Base-by-base conservation (phyloP, 306 rosid genomes). In the Ziziphus jujuba region DNA sequence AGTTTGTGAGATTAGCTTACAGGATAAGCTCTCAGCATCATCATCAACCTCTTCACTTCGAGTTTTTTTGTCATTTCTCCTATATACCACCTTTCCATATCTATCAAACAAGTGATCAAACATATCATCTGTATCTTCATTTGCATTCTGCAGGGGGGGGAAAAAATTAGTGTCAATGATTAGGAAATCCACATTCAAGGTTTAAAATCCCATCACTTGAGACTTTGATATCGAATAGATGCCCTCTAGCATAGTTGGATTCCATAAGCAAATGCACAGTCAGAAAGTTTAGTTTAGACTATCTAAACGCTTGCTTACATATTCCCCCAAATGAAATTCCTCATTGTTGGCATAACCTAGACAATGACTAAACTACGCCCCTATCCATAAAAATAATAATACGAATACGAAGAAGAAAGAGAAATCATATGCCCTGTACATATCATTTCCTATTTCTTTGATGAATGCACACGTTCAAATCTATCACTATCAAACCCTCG, bases 1-100 rank as follows among this genome's bases (percentile, higher is more conserved):
- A n/a, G 15, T 9, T 35, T 4, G 14, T 21, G 59, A 67, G 63
- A 72, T 64, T 25, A 70, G 63, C 96, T 84, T 84, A 90, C 98
- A 93, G 61, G 97, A 88, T 59, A 93, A 83, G 87, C 96, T 88
- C 75, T 93, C 97, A 1, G 98, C 84, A 67, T 93, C 98, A 67
- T 92, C 97, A 55, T 93, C 97, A 54, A 90, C 65, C 79, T 93
- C 98, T 57, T 78, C 91, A 50, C 70, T 81, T 10, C 79, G 84
- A 75, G 86, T 79, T 76, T 84, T 90, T 73, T 68, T 77, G 72
- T 84, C 96, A 7, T 63, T 77, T 45, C 95, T 86, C 40, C 75
- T 80, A 77, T 70, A 93, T 36, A 93, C 96, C 58, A 93, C 97
- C 72, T 86, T 87, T 45, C 98, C 98, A 65, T 86, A 87, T 56